phyloP scores from a whole-genome alignment of 1,139 yeast genomes.

The Groenewaldozyma auringiensis region DNA sequence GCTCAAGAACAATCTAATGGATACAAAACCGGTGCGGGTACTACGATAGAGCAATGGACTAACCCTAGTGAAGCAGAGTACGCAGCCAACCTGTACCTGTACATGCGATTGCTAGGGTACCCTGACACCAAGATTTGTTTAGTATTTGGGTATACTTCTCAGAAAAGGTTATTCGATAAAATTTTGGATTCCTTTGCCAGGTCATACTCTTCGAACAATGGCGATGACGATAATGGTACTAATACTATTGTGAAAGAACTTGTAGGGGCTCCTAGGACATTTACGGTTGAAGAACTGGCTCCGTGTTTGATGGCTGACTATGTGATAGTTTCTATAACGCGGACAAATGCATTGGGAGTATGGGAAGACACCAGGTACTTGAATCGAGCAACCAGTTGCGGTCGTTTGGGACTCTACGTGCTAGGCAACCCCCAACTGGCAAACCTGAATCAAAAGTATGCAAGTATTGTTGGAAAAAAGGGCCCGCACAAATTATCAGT shows the following conservation, averaged over 20 bases:
- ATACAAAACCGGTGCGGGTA: background rate
- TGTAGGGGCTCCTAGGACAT: constrained; percentile 29
- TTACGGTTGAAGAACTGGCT: constrained; percentile 23
- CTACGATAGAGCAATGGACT: background rate
- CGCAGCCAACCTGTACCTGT: constrained; percentile 41
- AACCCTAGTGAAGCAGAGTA: constrained; percentile 51
- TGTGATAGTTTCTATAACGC: constrained; percentile 30
- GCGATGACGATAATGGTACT: constrained; percentile 8
- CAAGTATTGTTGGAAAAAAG: constrained; percentile 12
- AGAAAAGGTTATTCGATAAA: constrained; percentile 26
- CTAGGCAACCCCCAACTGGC: constrained; percentile 25
- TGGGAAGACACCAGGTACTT: constrained; percentile 23
- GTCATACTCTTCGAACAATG: background rate
- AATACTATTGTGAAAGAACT: constrained; percentile 11
- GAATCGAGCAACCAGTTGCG: constrained; percentile 29
- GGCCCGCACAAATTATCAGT: constrained; percentile 25
- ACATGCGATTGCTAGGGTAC: constrained; percentile 43
- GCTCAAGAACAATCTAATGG: constrained; percentile 16
- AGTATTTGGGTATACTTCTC: constrained; percentile 38
- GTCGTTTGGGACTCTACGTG: constrained; percentile 31
- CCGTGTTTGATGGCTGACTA: constrained; percentile 18
- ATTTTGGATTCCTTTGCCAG: constrained; percentile 15
- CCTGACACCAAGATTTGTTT: constrained; percentile 37
- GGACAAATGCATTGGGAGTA: constrained; percentile 20
- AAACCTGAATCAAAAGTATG: constrained; percentile 10